Conservation (phyloP, 305 asterid species). For the Rubia peregrina region DNA sequence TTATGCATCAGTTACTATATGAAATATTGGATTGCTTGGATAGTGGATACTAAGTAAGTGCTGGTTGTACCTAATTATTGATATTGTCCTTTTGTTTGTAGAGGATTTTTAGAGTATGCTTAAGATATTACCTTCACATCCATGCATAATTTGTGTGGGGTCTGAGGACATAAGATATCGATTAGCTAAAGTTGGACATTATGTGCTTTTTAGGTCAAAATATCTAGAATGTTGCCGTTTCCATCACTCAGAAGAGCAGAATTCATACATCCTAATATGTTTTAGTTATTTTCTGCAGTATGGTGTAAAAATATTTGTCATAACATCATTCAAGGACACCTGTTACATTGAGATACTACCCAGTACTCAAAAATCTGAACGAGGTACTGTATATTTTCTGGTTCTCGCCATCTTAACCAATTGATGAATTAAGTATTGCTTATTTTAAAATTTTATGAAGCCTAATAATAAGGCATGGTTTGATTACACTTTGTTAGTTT, state of each 20-base stretch:
- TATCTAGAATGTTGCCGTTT: conserved; percentile 6
- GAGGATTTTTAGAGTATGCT: not conserved
- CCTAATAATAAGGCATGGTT: not conserved
- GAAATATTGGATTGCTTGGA: not conserved
- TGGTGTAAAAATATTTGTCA: conserved; percentile 81
- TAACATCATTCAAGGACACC: conserved; percentile 91
- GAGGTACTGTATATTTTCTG: conserved; percentile 43
- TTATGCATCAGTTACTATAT: not conserved
- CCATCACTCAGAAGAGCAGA: not conserved
- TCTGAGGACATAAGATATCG: not conserved
- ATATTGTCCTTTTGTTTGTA: not conserved
- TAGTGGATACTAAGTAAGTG: not conserved
- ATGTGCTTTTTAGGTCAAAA: not conserved
- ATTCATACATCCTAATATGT: conserved; percentile 22
- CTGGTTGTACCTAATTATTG: not conserved
- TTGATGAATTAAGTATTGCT: not conserved
- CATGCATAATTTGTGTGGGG: not conserved
- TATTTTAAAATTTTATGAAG: not conserved
- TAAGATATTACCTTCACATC: not conserved
- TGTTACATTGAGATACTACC: conserved; percentile 95
- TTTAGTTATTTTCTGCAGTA: conserved; percentile 54
- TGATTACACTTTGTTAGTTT: not conserved
- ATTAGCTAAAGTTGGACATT: not conserved
- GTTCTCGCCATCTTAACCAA: not conserved
- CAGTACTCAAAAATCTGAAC: conserved; percentile 66